phyloP scores from a whole-genome alignment of 129 eudicot genomes.

The Flaveria sonorensis region DNA sequence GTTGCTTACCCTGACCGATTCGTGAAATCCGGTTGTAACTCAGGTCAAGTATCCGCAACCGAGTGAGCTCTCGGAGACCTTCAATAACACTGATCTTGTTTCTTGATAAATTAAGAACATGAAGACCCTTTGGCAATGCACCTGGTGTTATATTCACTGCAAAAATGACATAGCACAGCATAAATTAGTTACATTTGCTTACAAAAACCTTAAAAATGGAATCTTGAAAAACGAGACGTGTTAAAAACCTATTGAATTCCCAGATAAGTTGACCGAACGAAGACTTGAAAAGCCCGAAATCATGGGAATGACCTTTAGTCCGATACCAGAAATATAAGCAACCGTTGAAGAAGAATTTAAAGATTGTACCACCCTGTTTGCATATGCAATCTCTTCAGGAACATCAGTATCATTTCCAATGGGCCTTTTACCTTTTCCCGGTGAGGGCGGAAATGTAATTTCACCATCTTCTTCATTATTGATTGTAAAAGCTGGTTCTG shows the following conservation, averaged over 20 bases:
- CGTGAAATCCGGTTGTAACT: conserved; percentile 80
- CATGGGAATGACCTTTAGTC: conserved; percentile 64
- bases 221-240: background rate
- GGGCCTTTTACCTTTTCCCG: conserved; percentile 41
- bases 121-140: conserved; percentile 85
- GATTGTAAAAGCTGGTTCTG: conserved; percentile 22
- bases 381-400: conserved; percentile 69
- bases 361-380: conserved; percentile 71
- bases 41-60: conserved; percentile 70
- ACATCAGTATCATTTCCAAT: conserved; percentile 25
- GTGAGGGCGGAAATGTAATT: conserved; percentile 54
- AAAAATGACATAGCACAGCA: conserved; percentile 8
- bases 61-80: conserved; percentile 81
- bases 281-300: conserved; percentile 64
- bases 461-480: conserved; percentile 37
- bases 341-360: conserved; percentile 73
- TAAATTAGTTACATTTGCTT: background rate
- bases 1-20: conserved; percentile 74
- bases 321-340: conserved; percentile 77
- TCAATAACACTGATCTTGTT: conserved; percentile 76
- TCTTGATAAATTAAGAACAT: conserved; percentile 75
- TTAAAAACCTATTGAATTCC: conserved; percentile 66
- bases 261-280: conserved; percentile 79
- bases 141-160: conserved; percentile 75
- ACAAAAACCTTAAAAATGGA: background rate